Conservation (phyloP, 169 alveolate species). For the Babesia caballi region DNA sequence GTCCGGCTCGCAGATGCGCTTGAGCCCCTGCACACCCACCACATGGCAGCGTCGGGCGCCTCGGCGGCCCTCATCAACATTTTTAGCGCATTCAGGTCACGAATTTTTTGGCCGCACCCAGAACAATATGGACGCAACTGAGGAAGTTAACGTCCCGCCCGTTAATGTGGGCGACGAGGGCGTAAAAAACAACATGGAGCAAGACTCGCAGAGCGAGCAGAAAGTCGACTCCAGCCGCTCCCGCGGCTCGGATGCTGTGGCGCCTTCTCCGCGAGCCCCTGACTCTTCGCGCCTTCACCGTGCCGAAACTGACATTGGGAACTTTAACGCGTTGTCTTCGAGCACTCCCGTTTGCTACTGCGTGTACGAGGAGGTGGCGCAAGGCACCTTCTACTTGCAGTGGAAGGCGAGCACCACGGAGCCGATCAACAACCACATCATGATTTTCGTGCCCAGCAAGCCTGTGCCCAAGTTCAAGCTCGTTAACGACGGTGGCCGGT, state of each 20-base stretch:
- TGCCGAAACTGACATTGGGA: neutral
- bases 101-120: too few species aligned
- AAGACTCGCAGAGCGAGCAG: conserved; percentile 10
- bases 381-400: conserved; percentile 63
- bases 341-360: conserved; percentile 61
- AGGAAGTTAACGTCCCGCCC: neutral
- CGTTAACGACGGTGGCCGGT: conserved; percentile 56
- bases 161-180: neutral
- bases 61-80: neutral
- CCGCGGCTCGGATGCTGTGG: neutral
- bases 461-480: conserved; percentile 64
- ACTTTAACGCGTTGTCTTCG: neutral
- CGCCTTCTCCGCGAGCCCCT: neutral
- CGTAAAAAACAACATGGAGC: too few species aligned
- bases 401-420: conserved; percentile 59
- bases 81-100: neutral
- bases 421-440: conserved; percentile 28
- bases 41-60: conserved; percentile 2
- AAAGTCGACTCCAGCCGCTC: conserved; percentile 15
- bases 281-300: neutral
- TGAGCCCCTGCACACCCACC: conserved; percentile 34
- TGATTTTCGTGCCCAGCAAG: conserved; percentile 58
- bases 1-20: conserved; percentile 11
- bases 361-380: conserved; percentile 61
- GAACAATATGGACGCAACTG: neutral